A percentile compares a stretch with the other conserved stretches of the same genome.
Evolutionary conservation across 306 rosid species (phyloP).

Genomic region (Notholithocarpus densiflorus): DNA sequence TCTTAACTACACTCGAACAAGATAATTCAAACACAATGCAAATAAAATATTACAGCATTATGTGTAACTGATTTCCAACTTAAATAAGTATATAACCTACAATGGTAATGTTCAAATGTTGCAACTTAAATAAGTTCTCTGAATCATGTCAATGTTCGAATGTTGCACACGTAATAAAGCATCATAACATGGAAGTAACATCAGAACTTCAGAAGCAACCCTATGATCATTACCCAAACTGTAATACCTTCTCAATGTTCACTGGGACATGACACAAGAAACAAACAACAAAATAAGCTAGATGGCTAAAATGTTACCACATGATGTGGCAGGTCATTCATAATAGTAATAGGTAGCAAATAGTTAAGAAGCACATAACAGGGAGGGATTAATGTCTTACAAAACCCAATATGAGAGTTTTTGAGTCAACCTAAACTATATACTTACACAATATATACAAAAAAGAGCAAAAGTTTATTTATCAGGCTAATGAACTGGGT

Average conservation of each 20-base stretch:
- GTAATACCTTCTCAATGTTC: neutral
- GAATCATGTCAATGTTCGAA: neutral
- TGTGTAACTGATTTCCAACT: too few species aligned
- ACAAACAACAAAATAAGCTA: neutral
- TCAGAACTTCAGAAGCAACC: too few species aligned
- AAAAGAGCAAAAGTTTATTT: neutral
- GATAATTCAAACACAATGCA: too few species aligned
- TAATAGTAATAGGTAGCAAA: neutral
- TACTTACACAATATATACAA: too few species aligned
- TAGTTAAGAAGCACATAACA: neutral
- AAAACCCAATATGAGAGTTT: neutral
- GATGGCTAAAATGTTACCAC: neutral
- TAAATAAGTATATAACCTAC: too few species aligned
- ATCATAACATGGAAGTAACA: neutral
- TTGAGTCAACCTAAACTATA: neutral
- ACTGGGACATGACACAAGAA: neutral
- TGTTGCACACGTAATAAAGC: neutral
- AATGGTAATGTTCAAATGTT: too few species aligned
- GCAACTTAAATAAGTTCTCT: neutral
- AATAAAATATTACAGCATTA: too few species aligned
- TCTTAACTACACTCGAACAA: too few species aligned
- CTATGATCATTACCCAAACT: neutral
- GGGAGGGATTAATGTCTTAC: neutral
- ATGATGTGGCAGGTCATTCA: neutral
- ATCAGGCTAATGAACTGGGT: constrained; percentile 26